Percentiles rank a stretch among this genome's conserved stretches.
Evolutionary conservation across 768 basidiomycete genomes (phyloP).

Genomic region (Leccinum broughii): DNA sequence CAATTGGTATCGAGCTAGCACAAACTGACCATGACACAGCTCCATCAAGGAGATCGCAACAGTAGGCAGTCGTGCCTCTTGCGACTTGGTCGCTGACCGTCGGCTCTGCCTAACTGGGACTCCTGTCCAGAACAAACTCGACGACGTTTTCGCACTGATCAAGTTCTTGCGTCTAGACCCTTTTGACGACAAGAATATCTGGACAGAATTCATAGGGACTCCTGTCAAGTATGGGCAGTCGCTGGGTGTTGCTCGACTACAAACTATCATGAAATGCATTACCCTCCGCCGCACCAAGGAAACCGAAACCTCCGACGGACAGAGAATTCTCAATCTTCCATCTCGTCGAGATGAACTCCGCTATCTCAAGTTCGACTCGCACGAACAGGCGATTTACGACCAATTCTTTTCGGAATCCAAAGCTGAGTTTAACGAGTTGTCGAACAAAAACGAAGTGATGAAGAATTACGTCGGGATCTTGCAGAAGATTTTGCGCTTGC

Average conservation of each 20-base stretch:
- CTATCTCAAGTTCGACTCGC: constrained; percentile 77
- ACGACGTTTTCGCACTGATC: constrained; percentile 96
- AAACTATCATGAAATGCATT: constrained; percentile 96
- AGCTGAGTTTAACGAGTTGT: constrained; percentile 86
- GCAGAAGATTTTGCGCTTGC: constrained; percentile 92
- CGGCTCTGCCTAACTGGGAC: constrained; percentile 96
- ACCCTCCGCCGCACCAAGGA: constrained; percentile 97
- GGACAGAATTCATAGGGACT: constrained; percentile 91
- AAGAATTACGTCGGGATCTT: constrained; percentile 98
- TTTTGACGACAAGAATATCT: constrained; percentile 88
- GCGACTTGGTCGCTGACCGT: constrained; percentile 91
- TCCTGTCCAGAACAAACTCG: constrained; percentile 98
- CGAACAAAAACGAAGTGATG: constrained; percentile 89
- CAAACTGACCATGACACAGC: constrained; percentile 41
- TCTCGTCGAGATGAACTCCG: constrained; percentile 88
- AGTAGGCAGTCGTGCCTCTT: constrained; percentile 92
- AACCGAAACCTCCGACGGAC: constrained; percentile 75
- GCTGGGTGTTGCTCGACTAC: constrained; percentile 88
- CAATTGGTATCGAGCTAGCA: neutral
- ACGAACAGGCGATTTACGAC: constrained; percentile 86
- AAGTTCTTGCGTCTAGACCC: constrained; percentile 93
- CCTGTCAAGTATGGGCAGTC: constrained; percentile 92
- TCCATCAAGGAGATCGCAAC: constrained; percentile 97
- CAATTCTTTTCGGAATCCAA: constrained; percentile 88
- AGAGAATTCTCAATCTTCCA: constrained; percentile 83